Evolutionary conservation across 164 flowering plant genomes (phyloP).

Genomic region (Hamamelis virginiana): DNA sequence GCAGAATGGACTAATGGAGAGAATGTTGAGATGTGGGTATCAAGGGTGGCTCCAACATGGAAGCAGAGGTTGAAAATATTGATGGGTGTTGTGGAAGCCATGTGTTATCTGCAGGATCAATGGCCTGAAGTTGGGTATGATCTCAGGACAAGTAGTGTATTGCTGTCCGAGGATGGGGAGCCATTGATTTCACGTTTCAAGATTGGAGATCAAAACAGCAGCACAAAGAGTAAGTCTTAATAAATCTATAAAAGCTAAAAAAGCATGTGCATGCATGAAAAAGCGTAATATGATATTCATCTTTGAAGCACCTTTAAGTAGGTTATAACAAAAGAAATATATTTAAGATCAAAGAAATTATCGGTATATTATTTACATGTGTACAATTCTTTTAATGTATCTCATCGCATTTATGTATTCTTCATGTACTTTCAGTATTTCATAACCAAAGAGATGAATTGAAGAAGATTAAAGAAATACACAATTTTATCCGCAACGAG

Average conservation of each 20-base stretch:
- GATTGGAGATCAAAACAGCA: slow-evolving; percentile 31
- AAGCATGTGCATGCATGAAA: too few relatives aligned
- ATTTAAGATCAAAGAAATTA: too few relatives aligned
- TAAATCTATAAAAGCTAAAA: neutral
- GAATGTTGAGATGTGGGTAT: slow-evolving; percentile 46
- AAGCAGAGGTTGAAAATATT: slow-evolving; percentile 44
- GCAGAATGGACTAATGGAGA: slow-evolving; percentile 47
- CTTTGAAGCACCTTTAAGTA: too few relatives aligned
- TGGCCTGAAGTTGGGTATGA: slow-evolving; percentile 61
- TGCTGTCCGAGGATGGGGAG: slow-evolving; percentile 35
- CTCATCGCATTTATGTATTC: too few relatives aligned
- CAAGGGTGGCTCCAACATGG: slow-evolving; percentile 45
- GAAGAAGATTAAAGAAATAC: too few relatives aligned
- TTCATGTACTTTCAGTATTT: too few relatives aligned
- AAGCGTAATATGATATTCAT: too few relatives aligned
- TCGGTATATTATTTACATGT: too few relatives aligned
- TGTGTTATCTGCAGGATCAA: slow-evolving; percentile 47
- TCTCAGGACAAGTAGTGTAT: slow-evolving; percentile 38
- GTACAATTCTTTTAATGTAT: too few relatives aligned
- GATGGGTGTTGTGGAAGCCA: slow-evolving; percentile 39
- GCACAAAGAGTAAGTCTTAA: slow-evolving; percentile 25
- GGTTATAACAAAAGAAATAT: too few relatives aligned
- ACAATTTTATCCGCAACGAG: too few relatives aligned
- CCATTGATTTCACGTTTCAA: slow-evolving; percentile 53
- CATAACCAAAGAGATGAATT: too few relatives aligned